Conservation (phyloP, 2,329 filamentous ascomycete genomes). For the Dactylellina haptotyla region DNA sequence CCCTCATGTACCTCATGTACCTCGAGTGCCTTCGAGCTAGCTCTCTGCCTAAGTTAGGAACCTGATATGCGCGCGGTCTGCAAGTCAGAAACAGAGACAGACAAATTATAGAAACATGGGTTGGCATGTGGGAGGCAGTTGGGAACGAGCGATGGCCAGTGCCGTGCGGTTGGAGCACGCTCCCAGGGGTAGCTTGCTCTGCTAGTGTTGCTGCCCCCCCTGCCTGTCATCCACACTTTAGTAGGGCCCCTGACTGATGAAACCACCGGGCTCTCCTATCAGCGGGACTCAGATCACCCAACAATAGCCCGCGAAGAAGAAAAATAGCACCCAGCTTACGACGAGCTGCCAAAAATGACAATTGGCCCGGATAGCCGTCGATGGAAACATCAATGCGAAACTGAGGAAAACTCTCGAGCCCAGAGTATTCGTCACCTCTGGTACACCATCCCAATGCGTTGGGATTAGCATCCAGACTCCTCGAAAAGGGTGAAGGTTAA, state of each 20-base stretch:
- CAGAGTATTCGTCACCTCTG: slow-evolving; percentile 11
- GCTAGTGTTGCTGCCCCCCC: too few relatives aligned
- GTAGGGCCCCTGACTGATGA: slow-evolving; percentile 26
- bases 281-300: slow-evolving; percentile 31
- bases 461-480: not conserved
- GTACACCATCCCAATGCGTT: slow-evolving; percentile 11
- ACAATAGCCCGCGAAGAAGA: slow-evolving; percentile 13
- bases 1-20: too few relatives aligned
- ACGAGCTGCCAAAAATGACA: slow-evolving; percentile 27
- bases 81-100: slow-evolving; percentile 40
- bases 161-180: slow-evolving; percentile 21
- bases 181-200: slow-evolving; percentile 35
- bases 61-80: slow-evolving; percentile 49
- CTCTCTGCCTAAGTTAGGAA: slow-evolving; percentile 41
- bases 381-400: slow-evolving; percentile 3
- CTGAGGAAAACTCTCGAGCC: slow-evolving; percentile 13
- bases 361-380: slow-evolving; percentile 7
- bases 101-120: slow-evolving; percentile 4
- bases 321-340: slow-evolving; percentile 11
- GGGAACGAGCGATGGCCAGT: too few relatives aligned
- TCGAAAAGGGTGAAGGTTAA: not conserved
- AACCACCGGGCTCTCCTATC: slow-evolving; percentile 37
- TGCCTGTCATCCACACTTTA: slow-evolving; percentile 37
- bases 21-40: not conserved
- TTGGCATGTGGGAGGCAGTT: slow-evolving; percentile 33